Percentiles rank a stretch among this genome's conserved stretches.
These are phyloP conservation scores for Pseudocercospora fijiensis DNA, from an alignment of 2,329 filamentous ascomycete genomes.

Conservation along the genomic window DNA sequence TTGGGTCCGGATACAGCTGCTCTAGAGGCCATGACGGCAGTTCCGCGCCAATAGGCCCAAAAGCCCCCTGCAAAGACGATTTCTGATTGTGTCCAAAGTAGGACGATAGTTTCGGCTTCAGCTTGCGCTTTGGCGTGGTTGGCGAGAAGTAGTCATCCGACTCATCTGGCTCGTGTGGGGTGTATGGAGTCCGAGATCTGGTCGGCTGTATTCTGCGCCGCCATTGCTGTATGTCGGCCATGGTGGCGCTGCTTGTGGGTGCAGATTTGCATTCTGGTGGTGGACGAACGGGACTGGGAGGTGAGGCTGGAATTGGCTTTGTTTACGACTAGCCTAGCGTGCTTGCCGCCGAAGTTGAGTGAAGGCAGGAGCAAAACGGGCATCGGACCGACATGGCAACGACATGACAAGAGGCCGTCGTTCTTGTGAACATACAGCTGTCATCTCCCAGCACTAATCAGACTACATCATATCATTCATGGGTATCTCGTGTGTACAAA, in stretches of 20 bases:
- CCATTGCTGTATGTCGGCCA: slow-evolving; percentile 41
- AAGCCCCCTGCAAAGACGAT: slow-evolving; percentile 14
- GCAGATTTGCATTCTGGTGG: neutral
- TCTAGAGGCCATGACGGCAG: slow-evolving; percentile 33
- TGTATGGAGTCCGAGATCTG: slow-evolving; percentile 32
- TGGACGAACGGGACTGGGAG: neutral
- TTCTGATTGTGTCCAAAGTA: slow-evolving; percentile 37
- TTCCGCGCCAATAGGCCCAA: slow-evolving; percentile 14
- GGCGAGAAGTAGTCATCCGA: slow-evolving; percentile 31
- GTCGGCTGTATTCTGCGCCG: slow-evolving; percentile 38
- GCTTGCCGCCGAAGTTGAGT: slow-evolving; percentile 12
- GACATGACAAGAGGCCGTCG: too few relatives aligned
- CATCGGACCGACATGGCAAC: neutral
- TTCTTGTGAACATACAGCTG: too few relatives aligned
- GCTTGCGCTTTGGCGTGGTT: slow-evolving; percentile 34
- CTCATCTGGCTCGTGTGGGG: slow-evolving; percentile 35
- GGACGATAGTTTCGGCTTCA: slow-evolving; percentile 43
- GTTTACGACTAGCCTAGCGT: neutral
- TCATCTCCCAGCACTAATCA: too few relatives aligned
- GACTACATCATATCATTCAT: too few relatives aligned
- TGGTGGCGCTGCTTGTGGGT: slow-evolving; percentile 12
- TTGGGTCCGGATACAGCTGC: slow-evolving; percentile 31
- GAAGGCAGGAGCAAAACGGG: neutral
- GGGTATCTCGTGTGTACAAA: neutral
- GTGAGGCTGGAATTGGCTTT: neutral